Evolutionary conservation across 2,329 filamentous ascomycete genomes (phyloP), one percentile per base, ranked within the genome.

Genomic region (Ascosphaera acerosa): DNA sequence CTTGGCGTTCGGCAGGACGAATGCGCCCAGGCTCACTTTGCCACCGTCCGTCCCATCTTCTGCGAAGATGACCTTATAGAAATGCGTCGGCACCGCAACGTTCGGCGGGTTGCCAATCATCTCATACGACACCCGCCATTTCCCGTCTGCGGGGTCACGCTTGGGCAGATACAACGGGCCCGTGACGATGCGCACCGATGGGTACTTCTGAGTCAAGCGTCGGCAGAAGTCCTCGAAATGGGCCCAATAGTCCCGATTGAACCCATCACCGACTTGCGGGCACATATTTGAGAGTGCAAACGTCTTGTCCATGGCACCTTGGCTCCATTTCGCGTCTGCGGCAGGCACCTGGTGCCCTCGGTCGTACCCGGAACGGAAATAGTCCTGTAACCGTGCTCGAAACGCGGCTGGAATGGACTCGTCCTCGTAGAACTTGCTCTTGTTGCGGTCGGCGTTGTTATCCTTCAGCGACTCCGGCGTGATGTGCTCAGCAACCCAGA

Each of bases 171-270:
- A 97, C 27, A 97, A 55, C 2, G 87, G 87, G 0, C 87, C 87
- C 1, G 87, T 97, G 34, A 92, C 78, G 41, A 94, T 73, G 37
- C 87, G 66, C 16, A 97, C 84, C 26, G 67, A 76, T 1, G 84
- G 82, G 48, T 92, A 97, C 33, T 59, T 64, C 29, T 60, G 55
- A 1, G 82, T 84, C 40, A 97, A 60, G 12, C 80, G 62, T 6
- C 87, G 68, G 55, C 84, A 92, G 47, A 94, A 97, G 47, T 92
- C 84, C 57, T 97, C 87, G 41, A 97, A 82, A 52, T 97, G 87
- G 22, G 87, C 76, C 87, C 87, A 97, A 65, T 97, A 97, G 57
- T 97, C 87, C 32, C 87, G 67, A 58, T 97, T 97, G 63, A 97
- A 97, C 35, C 87, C 87, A 48, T 92, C 80, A 41, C 87, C 87